phyloP scores from a whole-genome alignment of 1,284 basidiomycete species.

The Cryptococcus hybrid region DNA sequence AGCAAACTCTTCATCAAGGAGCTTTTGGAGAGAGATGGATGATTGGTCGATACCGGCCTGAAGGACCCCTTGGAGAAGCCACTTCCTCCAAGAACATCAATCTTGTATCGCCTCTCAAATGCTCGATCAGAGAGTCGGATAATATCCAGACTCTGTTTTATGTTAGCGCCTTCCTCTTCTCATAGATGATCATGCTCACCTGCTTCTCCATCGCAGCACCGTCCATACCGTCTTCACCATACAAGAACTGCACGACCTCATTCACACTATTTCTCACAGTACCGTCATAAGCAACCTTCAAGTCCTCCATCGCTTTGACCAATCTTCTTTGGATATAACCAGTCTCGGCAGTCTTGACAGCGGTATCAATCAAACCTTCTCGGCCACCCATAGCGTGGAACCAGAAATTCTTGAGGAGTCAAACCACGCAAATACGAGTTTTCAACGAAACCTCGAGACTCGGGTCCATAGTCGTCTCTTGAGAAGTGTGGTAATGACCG shows the following conservation, averaged over 20 bases:
- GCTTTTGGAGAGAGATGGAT: constrained; percentile 82
- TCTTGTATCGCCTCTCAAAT: constrained; percentile 87
- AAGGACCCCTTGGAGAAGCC: constrained; percentile 75
- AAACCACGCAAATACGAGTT: constrained; percentile 98
- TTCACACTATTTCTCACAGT: constrained; percentile 96
- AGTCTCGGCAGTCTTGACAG: constrained; percentile 99
- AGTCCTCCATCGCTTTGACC: constrained; percentile 97
- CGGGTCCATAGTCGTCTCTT: constrained; percentile 98
- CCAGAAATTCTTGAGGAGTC: constrained; percentile 98
- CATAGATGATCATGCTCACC: constrained; percentile 24
- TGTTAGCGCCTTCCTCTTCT: not conserved
- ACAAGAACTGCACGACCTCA: constrained; percentile 94
- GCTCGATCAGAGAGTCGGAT: constrained; percentile 78
- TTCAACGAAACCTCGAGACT: constrained; percentile 98
- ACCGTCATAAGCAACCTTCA: constrained; percentile 97
- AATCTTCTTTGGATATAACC: constrained; percentile 98
- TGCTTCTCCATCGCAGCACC: constrained; percentile 97
- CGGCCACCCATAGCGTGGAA: constrained; percentile 99
- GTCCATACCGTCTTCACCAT: constrained; percentile 99
- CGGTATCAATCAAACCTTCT: constrained; percentile 98
- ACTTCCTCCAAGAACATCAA: constrained; percentile 74
- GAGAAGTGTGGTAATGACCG: constrained; percentile 95
- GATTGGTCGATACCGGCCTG: constrained; percentile 94
- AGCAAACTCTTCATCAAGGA: constrained; percentile 83
- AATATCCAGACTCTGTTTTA: constrained; percentile 66